phyloP scores from a whole-genome alignment of 1,139 yeast genomes.

The Candida gigantensis region DNA sequence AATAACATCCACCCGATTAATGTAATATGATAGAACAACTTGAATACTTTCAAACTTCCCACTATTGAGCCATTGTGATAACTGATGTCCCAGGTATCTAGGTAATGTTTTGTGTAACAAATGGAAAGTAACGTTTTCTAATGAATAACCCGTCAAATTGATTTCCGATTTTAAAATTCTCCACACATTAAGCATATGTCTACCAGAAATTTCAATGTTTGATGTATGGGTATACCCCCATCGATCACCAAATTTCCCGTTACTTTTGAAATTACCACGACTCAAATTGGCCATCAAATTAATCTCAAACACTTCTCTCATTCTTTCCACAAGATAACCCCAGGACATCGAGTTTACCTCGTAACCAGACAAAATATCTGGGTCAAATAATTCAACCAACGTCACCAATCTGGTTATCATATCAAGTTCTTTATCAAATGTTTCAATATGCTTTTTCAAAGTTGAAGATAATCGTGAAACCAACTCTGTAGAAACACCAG shows the following conservation, averaged over 20 bases:
- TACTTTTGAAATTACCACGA: conserved; percentile 49
- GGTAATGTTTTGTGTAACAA: conserved; percentile 70
- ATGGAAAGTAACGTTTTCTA: conserved; percentile 76
- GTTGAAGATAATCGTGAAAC: conserved; percentile 6
- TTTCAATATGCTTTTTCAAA: conserved; percentile 22
- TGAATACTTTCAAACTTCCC: conserved; percentile 26
- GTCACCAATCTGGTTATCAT: conserved; percentile 57
- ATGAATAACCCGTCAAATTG: conserved; percentile 63
- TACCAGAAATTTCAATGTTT: conserved; percentile 65
- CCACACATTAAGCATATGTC: conserved; percentile 88
- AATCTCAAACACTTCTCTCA: conserved; percentile 42
- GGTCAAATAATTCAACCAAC: conserved; percentile 68
- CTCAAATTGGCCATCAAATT: conserved; percentile 50
- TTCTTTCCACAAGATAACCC: conserved; percentile 84
- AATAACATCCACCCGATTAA: conserved; percentile 47
- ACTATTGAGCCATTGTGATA: conserved; percentile 53
- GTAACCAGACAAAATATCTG: conserved; percentile 85
- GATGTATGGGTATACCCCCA: conserved; percentile 88
- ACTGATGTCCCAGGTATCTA: conserved; percentile 47
- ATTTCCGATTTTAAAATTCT: conserved; percentile 65
- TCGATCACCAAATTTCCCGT: conserved; percentile 62
- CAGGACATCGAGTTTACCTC: conserved; percentile 81
- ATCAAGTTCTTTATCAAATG: conserved; percentile 52
- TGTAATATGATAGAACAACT: conserved; percentile 53
- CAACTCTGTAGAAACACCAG: conserved; percentile 3